phyloP scores from a whole-genome alignment of 495 filamentous ascomycete genomes.

The Penicillium paxilli region DNA sequence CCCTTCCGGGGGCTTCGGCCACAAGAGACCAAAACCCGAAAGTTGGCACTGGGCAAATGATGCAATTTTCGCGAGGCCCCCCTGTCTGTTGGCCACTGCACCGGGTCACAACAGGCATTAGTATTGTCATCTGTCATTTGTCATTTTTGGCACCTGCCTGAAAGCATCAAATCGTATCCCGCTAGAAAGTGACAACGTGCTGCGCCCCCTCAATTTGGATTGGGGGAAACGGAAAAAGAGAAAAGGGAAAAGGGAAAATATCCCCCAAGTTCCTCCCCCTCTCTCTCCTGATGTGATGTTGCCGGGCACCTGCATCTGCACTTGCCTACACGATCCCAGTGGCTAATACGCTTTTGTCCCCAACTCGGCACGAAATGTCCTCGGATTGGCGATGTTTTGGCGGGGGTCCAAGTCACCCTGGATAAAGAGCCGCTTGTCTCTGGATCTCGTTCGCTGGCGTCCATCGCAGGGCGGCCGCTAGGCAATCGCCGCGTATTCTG shows the following conservation, averaged over 20 bases:
- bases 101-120: not conserved
- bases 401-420: not conserved
- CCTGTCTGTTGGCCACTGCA: not conserved
- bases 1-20: not conserved
- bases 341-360: not conserved
- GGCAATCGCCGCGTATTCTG: not conserved
- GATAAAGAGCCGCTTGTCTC: not conserved
- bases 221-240: not conserved
- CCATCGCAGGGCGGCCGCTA: not conserved
- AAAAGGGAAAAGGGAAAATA: too few species aligned
- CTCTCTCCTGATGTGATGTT: not conserved
- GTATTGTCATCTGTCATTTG: not conserved
- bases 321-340: not conserved
- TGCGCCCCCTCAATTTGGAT: not conserved
- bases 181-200: not conserved
- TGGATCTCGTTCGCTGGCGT: not conserved
- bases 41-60: not conserved
- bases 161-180: not conserved
- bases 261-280: too few species aligned
- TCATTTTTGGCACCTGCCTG: not conserved
- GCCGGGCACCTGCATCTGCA: not conserved
- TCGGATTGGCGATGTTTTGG: constrained; percentile 1
- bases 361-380: not conserved
- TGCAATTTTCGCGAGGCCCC: not conserved
- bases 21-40: not conserved